A percentile compares a stretch with the other conserved stretches of the same genome.
phyloP scores from a whole-genome alignment of 257 asterid species.

The Knoxia roxburghii region DNA sequence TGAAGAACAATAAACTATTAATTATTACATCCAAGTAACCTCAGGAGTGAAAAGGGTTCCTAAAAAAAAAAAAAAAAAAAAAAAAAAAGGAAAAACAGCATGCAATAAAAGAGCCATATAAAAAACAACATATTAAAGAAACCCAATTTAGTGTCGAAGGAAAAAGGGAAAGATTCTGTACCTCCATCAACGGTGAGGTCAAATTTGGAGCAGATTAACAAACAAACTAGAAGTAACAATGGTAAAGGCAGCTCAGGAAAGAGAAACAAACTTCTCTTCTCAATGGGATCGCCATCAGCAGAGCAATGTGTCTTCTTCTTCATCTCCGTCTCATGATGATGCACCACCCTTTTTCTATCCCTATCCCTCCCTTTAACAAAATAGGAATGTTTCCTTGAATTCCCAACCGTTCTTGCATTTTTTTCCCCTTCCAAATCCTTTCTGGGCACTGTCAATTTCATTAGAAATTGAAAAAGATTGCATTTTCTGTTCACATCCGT shows the following conservation, averaged over 20 bases:
- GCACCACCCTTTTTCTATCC: neutral
- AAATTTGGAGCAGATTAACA: slow-evolving; percentile 45
- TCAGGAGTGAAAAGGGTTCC: neutral
- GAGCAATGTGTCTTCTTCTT: slow-evolving; percentile 5
- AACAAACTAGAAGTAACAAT: slow-evolving; percentile 50
- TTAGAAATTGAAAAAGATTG: neutral
- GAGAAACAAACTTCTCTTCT: slow-evolving; percentile 21
- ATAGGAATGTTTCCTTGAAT: neutral
- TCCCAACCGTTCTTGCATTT: slow-evolving; percentile 1
- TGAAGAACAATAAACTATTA: no score
- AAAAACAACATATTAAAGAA: neutral
- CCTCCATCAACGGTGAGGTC: slow-evolving; percentile 64
- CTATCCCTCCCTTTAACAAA: neutral
- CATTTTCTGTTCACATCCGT: neutral
- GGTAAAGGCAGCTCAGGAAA: slow-evolving; percentile 42
- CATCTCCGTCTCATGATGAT: slow-evolving; percentile 16
- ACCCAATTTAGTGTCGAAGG: neutral
- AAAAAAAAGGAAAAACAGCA: no score
- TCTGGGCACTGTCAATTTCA: neutral
- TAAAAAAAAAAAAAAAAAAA: neutral
- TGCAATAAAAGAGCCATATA: neutral
- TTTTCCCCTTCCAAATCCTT: neutral
- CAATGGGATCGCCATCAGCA: slow-evolving; percentile 4
- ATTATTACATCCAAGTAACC: no score
- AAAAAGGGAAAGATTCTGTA: slow-evolving; percentile 16